Conservation (phyloP, 192 early-diverging fungal species). For the Entomortierella beljakovae region DNA sequence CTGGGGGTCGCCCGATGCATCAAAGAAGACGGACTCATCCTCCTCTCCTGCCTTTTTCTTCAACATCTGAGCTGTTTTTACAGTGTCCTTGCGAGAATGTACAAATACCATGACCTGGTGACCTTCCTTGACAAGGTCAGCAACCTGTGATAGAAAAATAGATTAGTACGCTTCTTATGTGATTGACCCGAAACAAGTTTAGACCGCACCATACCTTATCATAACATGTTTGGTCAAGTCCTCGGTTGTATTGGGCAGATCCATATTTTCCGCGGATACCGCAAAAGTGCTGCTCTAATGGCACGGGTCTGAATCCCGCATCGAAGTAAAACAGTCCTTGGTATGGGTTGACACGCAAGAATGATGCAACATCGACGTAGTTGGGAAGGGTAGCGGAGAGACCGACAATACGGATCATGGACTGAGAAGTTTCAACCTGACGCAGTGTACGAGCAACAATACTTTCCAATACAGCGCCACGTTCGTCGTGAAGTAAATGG, state of each 20-base stretch:
- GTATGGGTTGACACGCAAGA: constrained; percentile 93
- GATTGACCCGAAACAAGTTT: neutral
- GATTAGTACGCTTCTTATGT: neutral
- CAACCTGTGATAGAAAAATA: constrained; percentile 51
- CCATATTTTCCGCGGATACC: constrained; percentile 91
- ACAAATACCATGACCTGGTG: constrained; percentile 99
- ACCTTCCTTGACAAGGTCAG: constrained; percentile 78
- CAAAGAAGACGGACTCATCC: constrained; percentile 72
- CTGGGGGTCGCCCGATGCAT: constrained; percentile 60
- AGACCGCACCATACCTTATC: constrained; percentile 64
- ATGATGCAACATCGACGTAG: constrained; percentile 94
- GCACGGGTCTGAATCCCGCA: constrained; percentile 92
- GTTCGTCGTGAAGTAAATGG: constrained; percentile 96
- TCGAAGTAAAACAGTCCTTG: constrained; percentile 98
- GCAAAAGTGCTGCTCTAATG: constrained; percentile 96
- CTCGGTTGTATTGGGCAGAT: constrained; percentile 65
- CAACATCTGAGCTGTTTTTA: constrained; percentile 90
- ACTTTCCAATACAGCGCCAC: constrained; percentile 96
- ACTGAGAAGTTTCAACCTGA: constrained; percentile 91
- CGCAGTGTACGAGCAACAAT: constrained; percentile 95
- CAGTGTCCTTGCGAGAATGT: constrained; percentile 97
- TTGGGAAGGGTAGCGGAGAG: constrained; percentile 98
- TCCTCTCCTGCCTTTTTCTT: constrained; percentile 77
- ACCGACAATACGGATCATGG: constrained; percentile 96
- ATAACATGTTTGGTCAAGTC: constrained; percentile 90